Conservation (phyloP, 208 protist species). For the Trypanosoma mega region DNA sequence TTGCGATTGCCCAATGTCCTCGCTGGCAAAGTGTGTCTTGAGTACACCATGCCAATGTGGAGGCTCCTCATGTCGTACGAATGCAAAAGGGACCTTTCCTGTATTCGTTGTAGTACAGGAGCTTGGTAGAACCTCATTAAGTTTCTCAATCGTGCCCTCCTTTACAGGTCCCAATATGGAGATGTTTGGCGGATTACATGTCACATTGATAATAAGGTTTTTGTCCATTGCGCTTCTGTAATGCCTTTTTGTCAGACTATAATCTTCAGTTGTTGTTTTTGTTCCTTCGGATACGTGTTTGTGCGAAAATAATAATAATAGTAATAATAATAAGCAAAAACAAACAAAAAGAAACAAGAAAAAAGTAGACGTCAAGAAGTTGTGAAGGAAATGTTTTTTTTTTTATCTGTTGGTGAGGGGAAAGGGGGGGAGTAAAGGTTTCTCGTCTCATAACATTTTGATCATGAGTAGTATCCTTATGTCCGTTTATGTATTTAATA, state of each 20-base stretch:
- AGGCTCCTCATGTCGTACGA: conserved; percentile 72
- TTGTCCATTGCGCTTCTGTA: conserved; percentile 37
- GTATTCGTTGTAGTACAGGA: conserved; percentile 87
- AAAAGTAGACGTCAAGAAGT: too few species aligned
- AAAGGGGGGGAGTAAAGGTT: too few species aligned
- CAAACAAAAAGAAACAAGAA: too few species aligned
- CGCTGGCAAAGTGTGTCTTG: conserved; percentile 78
- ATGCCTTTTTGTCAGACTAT: neutral
- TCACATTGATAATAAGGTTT: conserved; percentile 90
- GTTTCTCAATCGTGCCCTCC: conserved; percentile 86
- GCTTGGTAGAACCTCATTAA: conserved; percentile 79
- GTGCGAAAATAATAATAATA: too few species aligned
- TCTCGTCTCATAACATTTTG: too few species aligned
- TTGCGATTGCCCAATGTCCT: conserved; percentile 86
- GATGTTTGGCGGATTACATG: conserved; percentile 88
- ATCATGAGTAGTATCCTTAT: too few species aligned
- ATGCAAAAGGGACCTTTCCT: conserved; percentile 68
- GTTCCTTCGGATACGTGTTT: neutral
- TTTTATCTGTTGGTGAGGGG: neutral
- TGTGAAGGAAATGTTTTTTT: neutral
- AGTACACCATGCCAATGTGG: conserved; percentile 89
- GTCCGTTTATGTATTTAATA: too few species aligned
- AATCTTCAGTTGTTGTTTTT: neutral
- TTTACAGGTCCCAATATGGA: conserved; percentile 87
- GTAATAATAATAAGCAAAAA: too few species aligned